Evolutionary conservation across 2,329 filamentous ascomycete species (phyloP).

Genomic region (Cladorrhinum sp.): DNA sequence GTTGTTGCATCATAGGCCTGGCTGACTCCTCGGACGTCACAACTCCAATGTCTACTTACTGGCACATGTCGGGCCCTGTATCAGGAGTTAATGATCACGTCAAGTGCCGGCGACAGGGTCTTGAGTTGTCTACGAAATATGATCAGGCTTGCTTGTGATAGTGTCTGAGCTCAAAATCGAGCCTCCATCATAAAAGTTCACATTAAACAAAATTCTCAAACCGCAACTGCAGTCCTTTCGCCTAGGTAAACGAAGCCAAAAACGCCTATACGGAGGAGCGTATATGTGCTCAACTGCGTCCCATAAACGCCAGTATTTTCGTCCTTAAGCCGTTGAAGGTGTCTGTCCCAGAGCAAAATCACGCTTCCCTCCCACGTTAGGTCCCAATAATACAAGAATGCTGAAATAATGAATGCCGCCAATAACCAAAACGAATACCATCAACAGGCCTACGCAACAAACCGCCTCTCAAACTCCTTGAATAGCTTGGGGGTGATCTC

Average conservation of each 20-base stretch:
- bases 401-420: conserved; percentile 1
- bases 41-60: not conserved
- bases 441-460: conserved; percentile 38
- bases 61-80: not conserved
- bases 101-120: not conserved
- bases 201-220: conserved; percentile 7
- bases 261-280: not conserved
- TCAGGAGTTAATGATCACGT: not conserved
- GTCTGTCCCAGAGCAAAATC: conserved; percentile 1
- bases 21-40: not conserved
- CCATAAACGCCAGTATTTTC: conserved; percentile 11
- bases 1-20: not conserved
- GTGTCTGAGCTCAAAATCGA: not conserved
- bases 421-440: not conserved
- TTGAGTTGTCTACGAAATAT: not conserved
- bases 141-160: not conserved
- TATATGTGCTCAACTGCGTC: conserved; percentile 5
- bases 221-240: not conserved
- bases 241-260: not conserved
- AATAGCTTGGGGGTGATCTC: conserved; percentile 93
- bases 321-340: conserved; percentile 14
- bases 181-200: not conserved
- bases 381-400: conserved; percentile 2
- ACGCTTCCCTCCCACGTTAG: not conserved
- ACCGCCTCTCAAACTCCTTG: conserved; percentile 75